Conservation (phyloP, 495 filamentous ascomycete genomes). For the Ascobolus immersus region DNA sequence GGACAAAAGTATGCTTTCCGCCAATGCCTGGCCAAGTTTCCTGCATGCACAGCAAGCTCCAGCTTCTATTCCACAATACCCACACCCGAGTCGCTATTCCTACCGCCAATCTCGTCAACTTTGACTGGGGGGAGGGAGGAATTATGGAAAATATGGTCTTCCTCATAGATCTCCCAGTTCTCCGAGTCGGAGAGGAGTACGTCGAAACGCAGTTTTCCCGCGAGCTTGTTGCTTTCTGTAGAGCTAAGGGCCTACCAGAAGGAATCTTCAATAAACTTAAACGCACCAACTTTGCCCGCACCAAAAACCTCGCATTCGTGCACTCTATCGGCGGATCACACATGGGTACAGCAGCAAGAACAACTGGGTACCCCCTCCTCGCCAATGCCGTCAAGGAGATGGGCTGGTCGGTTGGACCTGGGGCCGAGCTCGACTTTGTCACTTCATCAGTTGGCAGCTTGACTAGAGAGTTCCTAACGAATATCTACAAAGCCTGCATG, state of each 20-base stretch:
- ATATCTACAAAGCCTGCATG: slow-evolving; percentile 50
- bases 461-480: slow-evolving; percentile 37
- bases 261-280: slow-evolving; percentile 25
- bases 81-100: slow-evolving; percentile 40
- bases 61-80: slow-evolving; percentile 34
- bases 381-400: slow-evolving; percentile 29
- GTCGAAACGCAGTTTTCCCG: slow-evolving; percentile 26
- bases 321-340: slow-evolving; percentile 40
- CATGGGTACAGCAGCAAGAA: slow-evolving; percentile 18
- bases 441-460: slow-evolving; percentile 58
- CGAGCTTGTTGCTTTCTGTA: slow-evolving; percentile 33
- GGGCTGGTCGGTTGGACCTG: slow-evolving; percentile 22
- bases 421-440: slow-evolving; percentile 30
- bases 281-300: slow-evolving; percentile 35
- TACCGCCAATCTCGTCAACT: slow-evolving; percentile 35
- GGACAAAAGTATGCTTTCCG: slow-evolving; percentile 22
- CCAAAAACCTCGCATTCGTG: slow-evolving; percentile 33
- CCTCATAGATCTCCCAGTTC: slow-evolving; percentile 40
- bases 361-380: slow-evolving; percentile 40
- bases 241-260: slow-evolving; percentile 25
- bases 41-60: slow-evolving; percentile 54
- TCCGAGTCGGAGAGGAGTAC: slow-evolving; percentile 6
- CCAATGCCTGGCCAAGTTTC: slow-evolving; percentile 35
- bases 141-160: slow-evolving; percentile 50
- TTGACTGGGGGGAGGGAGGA: slow-evolving; percentile 43